phyloP scores from a whole-genome alignment of 306 rosid genomes.

The Gillenia trifoliata region DNA sequence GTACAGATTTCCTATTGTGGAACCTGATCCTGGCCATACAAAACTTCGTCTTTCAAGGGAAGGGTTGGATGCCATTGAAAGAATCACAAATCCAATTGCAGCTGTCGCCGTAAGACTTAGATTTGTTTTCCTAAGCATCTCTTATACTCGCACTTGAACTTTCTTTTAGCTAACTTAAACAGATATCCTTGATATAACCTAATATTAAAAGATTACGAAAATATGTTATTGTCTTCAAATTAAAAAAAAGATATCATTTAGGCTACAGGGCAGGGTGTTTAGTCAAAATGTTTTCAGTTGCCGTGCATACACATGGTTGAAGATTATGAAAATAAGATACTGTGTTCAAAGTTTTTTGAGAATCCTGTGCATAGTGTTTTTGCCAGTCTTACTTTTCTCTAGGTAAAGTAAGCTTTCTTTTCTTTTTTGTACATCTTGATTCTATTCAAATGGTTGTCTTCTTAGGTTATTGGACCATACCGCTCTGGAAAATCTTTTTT shows the following conservation, averaged over 20 bases:
- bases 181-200: not conserved
- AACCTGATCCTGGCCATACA: slow-evolving; percentile 90
- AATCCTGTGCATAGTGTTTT: not conserved
- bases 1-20: slow-evolving; percentile 82
- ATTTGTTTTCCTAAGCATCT: slow-evolving; percentile 2
- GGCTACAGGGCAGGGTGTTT: not conserved
- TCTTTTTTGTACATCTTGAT: not conserved
- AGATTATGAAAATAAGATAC: not conserved
- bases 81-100: slow-evolving; percentile 79
- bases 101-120: slow-evolving; percentile 74
- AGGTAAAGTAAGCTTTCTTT: not conserved
- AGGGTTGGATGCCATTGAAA: slow-evolving; percentile 82
- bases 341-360: not conserved
- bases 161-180: not conserved
- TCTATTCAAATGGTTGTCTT: slow-evolving; percentile 5
- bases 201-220: not conserved
- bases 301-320: not conserved
- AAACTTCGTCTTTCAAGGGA: slow-evolving; percentile 86
- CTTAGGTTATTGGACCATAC: slow-evolving; percentile 94
- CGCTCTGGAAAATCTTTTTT: slow-evolving; percentile 96
- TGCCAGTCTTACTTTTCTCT: not conserved
- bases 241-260: no score
- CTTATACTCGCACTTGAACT: not conserved
- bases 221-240: no score
- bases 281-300: not conserved